Percentiles rank a stretch among this genome's conserved stretches.
phyloP scores from a whole-genome alignment of 108 stramenopile genomes.

The Pseudonitzschia multiseries region DNA sequence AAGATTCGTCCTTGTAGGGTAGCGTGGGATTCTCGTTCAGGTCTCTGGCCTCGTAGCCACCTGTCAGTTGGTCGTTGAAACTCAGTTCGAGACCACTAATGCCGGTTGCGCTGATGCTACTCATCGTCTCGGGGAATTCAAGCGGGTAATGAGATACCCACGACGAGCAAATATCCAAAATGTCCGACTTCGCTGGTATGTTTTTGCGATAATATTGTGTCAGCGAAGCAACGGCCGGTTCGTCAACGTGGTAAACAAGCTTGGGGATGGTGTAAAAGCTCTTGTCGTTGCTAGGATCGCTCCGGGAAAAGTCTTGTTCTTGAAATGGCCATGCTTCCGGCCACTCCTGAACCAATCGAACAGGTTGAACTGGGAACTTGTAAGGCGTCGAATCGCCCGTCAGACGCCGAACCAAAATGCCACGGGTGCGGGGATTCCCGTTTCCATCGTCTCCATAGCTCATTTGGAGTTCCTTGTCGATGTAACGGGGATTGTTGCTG shows the following conservation, averaged over 20 bases:
- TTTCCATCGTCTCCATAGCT: conserved; percentile 59
- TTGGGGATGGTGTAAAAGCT: conserved; percentile 87
- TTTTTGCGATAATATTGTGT: conserved; percentile 90
- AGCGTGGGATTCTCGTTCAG: conserved; percentile 82
- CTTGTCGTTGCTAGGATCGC: conserved; percentile 80
- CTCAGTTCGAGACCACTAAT: conserved; percentile 86
- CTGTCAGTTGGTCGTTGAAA: conserved; percentile 92
- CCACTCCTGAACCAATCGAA: conserved; percentile 80
- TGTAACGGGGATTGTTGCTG: conserved; percentile 65
- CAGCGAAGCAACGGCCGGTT: conserved; percentile 78
- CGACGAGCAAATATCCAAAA: conserved; percentile 93
- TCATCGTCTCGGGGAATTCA: conserved; percentile 78
- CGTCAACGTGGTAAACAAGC: conserved; percentile 93
- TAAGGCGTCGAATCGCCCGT: conserved; percentile 87
- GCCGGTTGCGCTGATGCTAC: conserved; percentile 79
- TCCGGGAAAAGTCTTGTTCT: conserved; percentile 80
- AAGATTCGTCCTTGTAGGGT: conserved; percentile 74
- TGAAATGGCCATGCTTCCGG: conserved; percentile 62
- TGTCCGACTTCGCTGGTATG: conserved; percentile 62
- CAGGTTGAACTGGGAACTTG: conserved; percentile 57
- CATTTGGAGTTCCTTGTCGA: conserved; percentile 82
- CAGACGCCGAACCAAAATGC: conserved; percentile 70
- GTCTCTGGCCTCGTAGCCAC: conserved; percentile 78
- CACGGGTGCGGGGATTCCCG: conserved; percentile 77
- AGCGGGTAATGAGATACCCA: conserved; percentile 90